phyloP scores from a whole-genome alignment of 495 filamentous ascomycete genomes.

The Evernia prunastri region DNA sequence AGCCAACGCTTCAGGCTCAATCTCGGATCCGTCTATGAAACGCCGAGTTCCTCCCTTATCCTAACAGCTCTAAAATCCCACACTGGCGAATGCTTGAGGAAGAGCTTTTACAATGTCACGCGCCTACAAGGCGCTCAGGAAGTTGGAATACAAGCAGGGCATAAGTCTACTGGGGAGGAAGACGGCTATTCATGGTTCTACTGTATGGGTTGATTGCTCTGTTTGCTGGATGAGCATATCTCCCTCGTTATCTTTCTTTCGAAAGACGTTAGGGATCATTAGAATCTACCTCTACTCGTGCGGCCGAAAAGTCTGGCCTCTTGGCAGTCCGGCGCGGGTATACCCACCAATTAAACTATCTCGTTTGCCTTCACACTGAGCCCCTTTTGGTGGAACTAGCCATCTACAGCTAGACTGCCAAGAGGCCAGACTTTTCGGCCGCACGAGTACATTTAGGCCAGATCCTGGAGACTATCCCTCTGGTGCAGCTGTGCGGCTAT shows the following conservation, averaged over 20 bases:
- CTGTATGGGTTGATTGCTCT: conserved; percentile 6
- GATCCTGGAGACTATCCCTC: no score
- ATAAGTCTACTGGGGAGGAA: conserved; percentile 7
- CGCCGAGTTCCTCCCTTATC: conserved; percentile 11
- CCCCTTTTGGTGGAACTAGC: no score
- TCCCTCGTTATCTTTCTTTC: conserved; percentile 3
- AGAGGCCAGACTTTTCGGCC: no score
- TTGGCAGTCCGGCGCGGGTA: no score
- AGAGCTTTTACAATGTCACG: conserved; percentile 5
- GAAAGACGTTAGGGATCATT: not conserved
- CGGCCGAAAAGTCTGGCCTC: no score
- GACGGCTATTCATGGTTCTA: conserved; percentile 8
- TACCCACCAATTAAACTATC: no score
- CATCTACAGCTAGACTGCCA: no score
- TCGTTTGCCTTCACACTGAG: no score
- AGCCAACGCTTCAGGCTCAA: no score
- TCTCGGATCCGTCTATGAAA: no score
- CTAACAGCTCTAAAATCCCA: conserved; percentile 1
- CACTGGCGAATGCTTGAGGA: conserved; percentile 8
- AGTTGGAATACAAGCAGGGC: conserved; percentile 3
- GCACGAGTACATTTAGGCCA: no score
- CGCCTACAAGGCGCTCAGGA: conserved; percentile 8
- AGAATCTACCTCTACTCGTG: conserved; percentile 2
- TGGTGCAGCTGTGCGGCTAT: no score
- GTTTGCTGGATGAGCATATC: conserved; percentile 5